Base-by-base conservation (phyloP, 139 green algal species). In the Closterium sp. region DNA sequence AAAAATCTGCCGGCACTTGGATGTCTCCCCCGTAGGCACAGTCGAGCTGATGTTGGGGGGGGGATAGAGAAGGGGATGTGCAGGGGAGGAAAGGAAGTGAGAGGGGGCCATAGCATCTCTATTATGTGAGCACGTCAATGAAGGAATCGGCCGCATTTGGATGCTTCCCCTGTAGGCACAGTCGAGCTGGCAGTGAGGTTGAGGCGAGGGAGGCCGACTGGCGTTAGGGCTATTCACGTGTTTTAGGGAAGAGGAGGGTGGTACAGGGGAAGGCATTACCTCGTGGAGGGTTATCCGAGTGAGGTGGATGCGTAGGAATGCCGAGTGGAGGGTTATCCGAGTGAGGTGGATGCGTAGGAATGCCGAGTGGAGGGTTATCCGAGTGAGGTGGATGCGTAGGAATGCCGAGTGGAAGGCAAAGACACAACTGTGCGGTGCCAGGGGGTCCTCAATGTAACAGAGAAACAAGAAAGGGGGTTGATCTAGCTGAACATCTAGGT, bases 401-500 rank as follows among this genome's bases (percentile, higher is more conserved):
- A 91, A 94, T 11, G 70, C 92, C 5, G 92, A 89, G 70, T 94
- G 92, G 88, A 94, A 94, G 32, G 92, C 92, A 86, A 70, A 94
- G 19, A n/a, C n/a, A n/a, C n/a, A n/a, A n/a, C n/a, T n/a, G n/a
- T n/a, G n/a, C n/a, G n/a, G n/a, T n/a, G n/a, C n/a, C n/a, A n/a
- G n/a, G n/a, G n/a, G n/a, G n/a, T n/a, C n/a, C n/a, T n/a, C n/a
- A n/a, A n/a, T n/a, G n/a, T n/a, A n/a, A n/a, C n/a, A n/a, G n/a
- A n/a, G n/a, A n/a, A n/a, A n/a, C n/a, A n/a, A n/a, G n/a, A n/a
- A n/a, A n/a, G n/a, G n/a, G n/a, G n/a, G n/a, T n/a, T n/a, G n/a
- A n/a, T n/a, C n/a, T n/a, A n/a, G n/a, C n/a, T n/a, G n/a, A n/a
- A n/a, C n/a, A n/a, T n/a, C n/a, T n/a, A n/a, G n/a, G n/a, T n/a